Conservation (phyloP, 2,329 filamentous ascomycete genomes). For the Orbilia brochopaga region DNA sequence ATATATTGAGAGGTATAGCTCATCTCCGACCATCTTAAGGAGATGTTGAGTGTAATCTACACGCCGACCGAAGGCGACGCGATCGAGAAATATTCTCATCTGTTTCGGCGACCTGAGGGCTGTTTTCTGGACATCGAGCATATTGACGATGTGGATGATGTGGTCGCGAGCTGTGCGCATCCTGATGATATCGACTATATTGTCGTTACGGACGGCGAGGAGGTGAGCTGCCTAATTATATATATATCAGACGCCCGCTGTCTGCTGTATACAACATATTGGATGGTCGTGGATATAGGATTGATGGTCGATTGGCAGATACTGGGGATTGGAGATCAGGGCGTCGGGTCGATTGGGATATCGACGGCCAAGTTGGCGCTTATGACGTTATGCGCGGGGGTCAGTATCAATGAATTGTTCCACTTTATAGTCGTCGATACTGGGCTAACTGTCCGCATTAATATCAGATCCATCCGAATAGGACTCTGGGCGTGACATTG, state of each 20-base stretch:
- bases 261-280: no score
- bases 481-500: slow-evolving; percentile 75
- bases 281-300: no score
- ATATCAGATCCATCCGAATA: slow-evolving; percentile 53
- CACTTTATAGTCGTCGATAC: background rate
- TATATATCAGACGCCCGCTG: background rate
- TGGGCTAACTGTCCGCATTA: background rate
- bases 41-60: slow-evolving; percentile 91
- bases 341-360: slow-evolving; percentile 82
- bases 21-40: slow-evolving; percentile 76
- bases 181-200: slow-evolving; percentile 84
- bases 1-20: slow-evolving; percentile 61
- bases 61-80: slow-evolving; percentile 89
- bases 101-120: slow-evolving; percentile 79
- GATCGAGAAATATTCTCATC: slow-evolving; percentile 78
- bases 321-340: slow-evolving; percentile 86
- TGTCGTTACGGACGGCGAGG: slow-evolving; percentile 72
- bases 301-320: slow-evolving; percentile 64
- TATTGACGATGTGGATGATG: slow-evolving; percentile 49
- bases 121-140: slow-evolving; percentile 70
- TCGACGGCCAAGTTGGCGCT: slow-evolving; percentile 82
- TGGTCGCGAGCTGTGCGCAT: slow-evolving; percentile 66
- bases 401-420: slow-evolving; percentile 61
- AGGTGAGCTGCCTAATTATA: slow-evolving; percentile 40
- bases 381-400: slow-evolving; percentile 83